Evolutionary conservation across 108 stramenopile genomes (phyloP).

Genomic region (Cyclotella kingstonii): DNA sequence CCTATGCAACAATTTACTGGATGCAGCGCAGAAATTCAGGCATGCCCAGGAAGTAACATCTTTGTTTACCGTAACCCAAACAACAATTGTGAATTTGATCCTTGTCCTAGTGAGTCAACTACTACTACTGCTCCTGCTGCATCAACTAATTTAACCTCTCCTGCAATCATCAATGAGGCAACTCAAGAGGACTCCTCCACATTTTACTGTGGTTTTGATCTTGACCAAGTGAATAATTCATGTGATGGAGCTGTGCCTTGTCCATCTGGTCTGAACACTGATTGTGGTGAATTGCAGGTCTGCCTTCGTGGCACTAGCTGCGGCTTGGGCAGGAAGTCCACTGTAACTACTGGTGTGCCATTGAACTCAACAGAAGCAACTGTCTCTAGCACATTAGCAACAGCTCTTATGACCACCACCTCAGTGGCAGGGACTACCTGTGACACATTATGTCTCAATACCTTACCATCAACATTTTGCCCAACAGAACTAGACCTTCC

Average conservation of each 20-base stretch:
- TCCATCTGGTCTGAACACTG: constrained; percentile 4
- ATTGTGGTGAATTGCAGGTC: constrained; percentile 12
- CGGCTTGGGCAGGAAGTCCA: not conserved
- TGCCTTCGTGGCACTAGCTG: constrained; percentile 12
- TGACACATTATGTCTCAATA: constrained; percentile 32
- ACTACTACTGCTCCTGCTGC: not conserved
- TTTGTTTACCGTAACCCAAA: constrained; percentile 34
- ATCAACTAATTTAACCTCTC: not conserved
- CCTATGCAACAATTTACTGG: constrained; percentile 5
- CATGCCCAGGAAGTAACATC: constrained; percentile 18
- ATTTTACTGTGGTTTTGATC: constrained; percentile 8
- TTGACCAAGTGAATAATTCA: constrained; percentile 11
- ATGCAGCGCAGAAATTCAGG: constrained; percentile 30
- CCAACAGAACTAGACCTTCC: constrained; percentile 24
- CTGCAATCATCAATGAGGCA: constrained; percentile 4
- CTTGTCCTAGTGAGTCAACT: constrained; percentile 18
- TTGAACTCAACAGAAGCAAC: constrained; percentile 4
- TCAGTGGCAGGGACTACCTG: constrained; percentile 6
- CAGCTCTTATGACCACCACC: not conserved
- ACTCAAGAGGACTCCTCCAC: no score
- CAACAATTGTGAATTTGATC: constrained; percentile 41
- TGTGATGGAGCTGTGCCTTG: constrained; percentile 7
- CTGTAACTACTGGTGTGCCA: not conserved
- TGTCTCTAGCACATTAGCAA: not conserved
- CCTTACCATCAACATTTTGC: constrained; percentile 24